Evolutionary conservation across 305 asterid genomes (phyloP), one percentile per base, ranked within the genome.

Genomic region (Euphrasia arctica): DNA sequence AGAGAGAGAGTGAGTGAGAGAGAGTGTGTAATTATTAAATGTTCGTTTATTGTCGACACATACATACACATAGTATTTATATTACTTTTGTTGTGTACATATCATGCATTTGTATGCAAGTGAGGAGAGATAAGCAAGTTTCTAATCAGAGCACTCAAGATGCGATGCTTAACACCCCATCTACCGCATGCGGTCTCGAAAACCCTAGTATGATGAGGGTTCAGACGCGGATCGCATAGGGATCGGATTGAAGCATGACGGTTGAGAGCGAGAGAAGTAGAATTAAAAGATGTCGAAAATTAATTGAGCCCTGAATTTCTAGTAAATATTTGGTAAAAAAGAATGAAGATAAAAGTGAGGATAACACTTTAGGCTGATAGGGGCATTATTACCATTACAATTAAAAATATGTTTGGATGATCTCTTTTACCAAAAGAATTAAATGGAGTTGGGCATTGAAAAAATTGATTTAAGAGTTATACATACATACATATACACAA

Each of bases 121-220:
- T 11, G 4, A 41, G 8, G 76, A 55, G 69, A 60, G 54, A 59
- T 72, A 63, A 70, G 63, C 9, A 10, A 15, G 0, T 0, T 22
- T 10, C 81, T 81, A 79, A 76, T 79, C 65, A 56, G 72, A 29
- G 0, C 84, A 79, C 36, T 11, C 2, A 15, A 58, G 66, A 69
- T 75, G 77, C 71, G 76, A 70, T 72, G 74, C 77, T 75, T 64
- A 72, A 70, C 77, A 54, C 22, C 22, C 78, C 66, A 66, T 56
- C 77, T 76, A 60, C 70, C 60, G 64, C 25, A 18, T 18, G 12
- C 63, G 67, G 28, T 50, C 28, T 28, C 14, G n/a, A 59, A 72
- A 72, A 68, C 79, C 78, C 83, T 75, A 78, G 80, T 60, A 78
- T 75, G 58, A 64, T 76, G 80, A 66, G 67, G 3, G 65, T 2